A percentile compares a stretch with the other conserved stretches of the same genome.
Conservation (phyloP, 1,139 yeast species). For the Hansenula sp. region DNA sequence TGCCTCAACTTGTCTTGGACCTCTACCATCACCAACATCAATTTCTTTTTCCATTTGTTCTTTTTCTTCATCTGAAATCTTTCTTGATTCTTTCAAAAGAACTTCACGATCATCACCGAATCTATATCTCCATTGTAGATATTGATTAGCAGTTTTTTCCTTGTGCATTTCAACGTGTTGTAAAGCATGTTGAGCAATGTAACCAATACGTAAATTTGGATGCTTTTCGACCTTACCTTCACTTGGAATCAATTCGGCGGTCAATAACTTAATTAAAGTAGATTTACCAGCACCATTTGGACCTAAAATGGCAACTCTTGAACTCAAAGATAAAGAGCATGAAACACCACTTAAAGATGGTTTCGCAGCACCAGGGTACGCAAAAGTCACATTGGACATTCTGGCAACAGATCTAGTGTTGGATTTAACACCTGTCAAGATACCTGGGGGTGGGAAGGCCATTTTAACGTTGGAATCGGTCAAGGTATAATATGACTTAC, state of each 20-base stretch:
- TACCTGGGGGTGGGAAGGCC: constrained; percentile 99
- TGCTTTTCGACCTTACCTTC: constrained; percentile 94
- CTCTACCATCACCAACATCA: constrained; percentile 84
- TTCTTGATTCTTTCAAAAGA: constrained; percentile 86
- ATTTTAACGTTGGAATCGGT: constrained; percentile 91
- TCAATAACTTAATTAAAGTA: constrained; percentile 85
- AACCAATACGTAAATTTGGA: constrained; percentile 96
- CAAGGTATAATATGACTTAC: constrained; percentile 93
- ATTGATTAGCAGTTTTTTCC: constrained; percentile 96
- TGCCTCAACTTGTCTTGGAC: constrained; percentile 85
- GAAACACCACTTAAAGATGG: constrained; percentile 81
- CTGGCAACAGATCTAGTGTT: constrained; percentile 94
- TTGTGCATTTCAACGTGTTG: constrained; percentile 97
- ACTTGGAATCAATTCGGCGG: constrained; percentile 86
- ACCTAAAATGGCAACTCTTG: constrained; percentile 94
- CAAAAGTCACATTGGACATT: constrained; percentile 77
- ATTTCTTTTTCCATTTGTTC: constrained; percentile 75
- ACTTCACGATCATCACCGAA: constrained; percentile 99
- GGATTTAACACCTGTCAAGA: constrained; percentile 92
- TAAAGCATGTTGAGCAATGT: constrained; percentile 97
- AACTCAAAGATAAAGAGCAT: constrained; percentile 83
- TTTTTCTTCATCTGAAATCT: constrained; percentile 78
- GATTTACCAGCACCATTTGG: constrained; percentile 99
- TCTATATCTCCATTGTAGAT: constrained; percentile 96
- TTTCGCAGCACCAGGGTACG: constrained; percentile 85